Evolutionary conservation across 352 stramenopile genomes (phyloP).

Genomic region (Pythium plurisporium): DNA sequence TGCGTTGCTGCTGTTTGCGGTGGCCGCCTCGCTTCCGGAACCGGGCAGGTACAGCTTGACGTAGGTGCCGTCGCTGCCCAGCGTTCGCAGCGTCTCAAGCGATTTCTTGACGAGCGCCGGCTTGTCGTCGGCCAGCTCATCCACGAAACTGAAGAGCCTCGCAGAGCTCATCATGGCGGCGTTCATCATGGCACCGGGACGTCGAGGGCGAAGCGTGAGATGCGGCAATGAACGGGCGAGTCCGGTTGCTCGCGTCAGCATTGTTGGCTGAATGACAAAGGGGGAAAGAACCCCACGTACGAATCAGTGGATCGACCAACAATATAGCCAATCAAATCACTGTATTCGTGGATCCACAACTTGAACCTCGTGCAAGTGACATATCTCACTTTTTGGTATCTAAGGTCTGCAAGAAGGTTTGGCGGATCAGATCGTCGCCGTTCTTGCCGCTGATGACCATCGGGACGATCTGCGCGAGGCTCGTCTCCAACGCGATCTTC

Average conservation of each 20-base stretch:
- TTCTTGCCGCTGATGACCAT: conserved; percentile 84
- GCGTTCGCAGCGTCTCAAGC: conserved; percentile 40
- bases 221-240: background rate
- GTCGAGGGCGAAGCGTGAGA: background rate
- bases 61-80: conserved; percentile 33
- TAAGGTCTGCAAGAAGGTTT: conserved; percentile 47
- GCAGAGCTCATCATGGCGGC: conserved; percentile 21
- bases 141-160: conserved; percentile 52
- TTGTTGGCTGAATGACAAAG: conserved; percentile 14
- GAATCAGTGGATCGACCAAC: too few relatives aligned
- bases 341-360: conserved; percentile 15
- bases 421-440: conserved; percentile 73
- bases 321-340: conserved; percentile 15
- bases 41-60: conserved; percentile 37
- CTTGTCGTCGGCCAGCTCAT: conserved; percentile 33
- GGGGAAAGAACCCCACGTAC: background rate
- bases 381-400: conserved; percentile 18
- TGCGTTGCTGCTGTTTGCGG: background rate
- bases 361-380: background rate
- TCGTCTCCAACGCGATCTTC: conserved; percentile 56
- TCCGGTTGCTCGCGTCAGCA: conserved; percentile 2
- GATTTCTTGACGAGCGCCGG: conserved; percentile 32
- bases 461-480: conserved; percentile 49
- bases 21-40: background rate
- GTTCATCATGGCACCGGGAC: conserved; percentile 3